A percentile compares a stretch with the other conserved stretches of the same genome.
Evolutionary conservation across 257 asterid genomes (phyloP).

Genomic region (Ocimum tenuiflorum): DNA sequence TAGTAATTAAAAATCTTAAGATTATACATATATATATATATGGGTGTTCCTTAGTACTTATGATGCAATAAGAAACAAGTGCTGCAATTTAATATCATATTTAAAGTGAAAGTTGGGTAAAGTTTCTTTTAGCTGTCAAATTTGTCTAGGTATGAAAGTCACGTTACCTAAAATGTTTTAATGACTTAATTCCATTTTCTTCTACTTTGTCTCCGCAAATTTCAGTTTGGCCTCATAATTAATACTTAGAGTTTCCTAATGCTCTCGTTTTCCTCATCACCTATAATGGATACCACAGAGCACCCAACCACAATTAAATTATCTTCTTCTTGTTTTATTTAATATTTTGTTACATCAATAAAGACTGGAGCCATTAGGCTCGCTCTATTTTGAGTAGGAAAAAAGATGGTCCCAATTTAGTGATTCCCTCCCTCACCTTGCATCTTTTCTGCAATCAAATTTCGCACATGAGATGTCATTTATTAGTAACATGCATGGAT

Average conservation of each 20-base stretch:
- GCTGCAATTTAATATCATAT: background rate
- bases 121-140: slow-evolving; percentile 28
- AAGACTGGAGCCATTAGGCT: slow-evolving; percentile 20
- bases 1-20: no score
- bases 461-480: slow-evolving; percentile 25
- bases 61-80: background rate
- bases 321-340: no score
- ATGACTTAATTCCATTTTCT: slow-evolving; percentile 23
- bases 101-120: slow-evolving; percentile 19
- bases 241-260: slow-evolving; percentile 10
- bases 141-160: slow-evolving; percentile 23
- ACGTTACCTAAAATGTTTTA: slow-evolving; percentile 25
- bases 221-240: slow-evolving; percentile 11
- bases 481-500: slow-evolving; percentile 12
- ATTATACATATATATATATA: no score
- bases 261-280: slow-evolving; percentile 14
- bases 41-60: background rate
- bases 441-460: slow-evolving; percentile 4
- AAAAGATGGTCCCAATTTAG: slow-evolving; percentile 30
- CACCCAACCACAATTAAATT: slow-evolving; percentile 8
- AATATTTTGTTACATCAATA: slow-evolving; percentile 17
- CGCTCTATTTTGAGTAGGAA: slow-evolving; percentile 25
- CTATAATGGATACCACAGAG: background rate
- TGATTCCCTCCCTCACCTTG: slow-evolving; percentile 12
- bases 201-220: slow-evolving; percentile 22